A percentile compares a stretch with the other conserved stretches of the same genome.
Evolutionary conservation across 495 filamentous ascomycete genomes (phyloP).

Genomic region (Durotheca rogersii): DNA sequence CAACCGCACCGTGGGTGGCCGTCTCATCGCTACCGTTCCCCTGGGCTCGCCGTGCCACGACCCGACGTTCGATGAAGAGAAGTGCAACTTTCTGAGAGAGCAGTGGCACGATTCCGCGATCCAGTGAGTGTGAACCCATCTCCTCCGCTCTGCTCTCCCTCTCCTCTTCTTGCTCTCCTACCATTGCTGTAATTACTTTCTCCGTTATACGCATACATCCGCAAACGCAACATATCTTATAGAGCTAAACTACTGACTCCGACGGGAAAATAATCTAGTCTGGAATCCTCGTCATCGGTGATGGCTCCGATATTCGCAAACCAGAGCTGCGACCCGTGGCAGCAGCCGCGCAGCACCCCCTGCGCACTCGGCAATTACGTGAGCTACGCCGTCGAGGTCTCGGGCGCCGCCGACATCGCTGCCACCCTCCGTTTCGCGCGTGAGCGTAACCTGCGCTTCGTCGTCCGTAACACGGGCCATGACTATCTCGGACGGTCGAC

Average conservation of each 20-base stretch:
- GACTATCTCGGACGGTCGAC: conserved; percentile 60
- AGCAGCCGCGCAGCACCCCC: conserved; percentile 24
- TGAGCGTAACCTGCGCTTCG: conserved; percentile 46
- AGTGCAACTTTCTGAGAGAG: conserved; percentile 9
- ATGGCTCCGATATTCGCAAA: conserved; percentile 47
- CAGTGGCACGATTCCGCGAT: conserved; percentile 30
- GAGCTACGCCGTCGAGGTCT: conserved; percentile 54
- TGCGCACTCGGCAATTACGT: conserved; percentile 63
- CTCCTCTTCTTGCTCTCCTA: too few species aligned
- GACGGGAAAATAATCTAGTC: too few species aligned
- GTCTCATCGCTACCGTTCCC: conserved; percentile 49
- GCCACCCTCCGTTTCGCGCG: conserved; percentile 51
- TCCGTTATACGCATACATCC: conserved; percentile 1
- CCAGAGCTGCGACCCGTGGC: conserved; percentile 54
- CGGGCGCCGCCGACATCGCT: conserved; percentile 41
- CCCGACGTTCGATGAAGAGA: conserved; percentile 20
- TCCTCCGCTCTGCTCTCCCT: too few species aligned
- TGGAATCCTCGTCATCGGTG: conserved; percentile 45
- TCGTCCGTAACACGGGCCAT: conserved; percentile 58
- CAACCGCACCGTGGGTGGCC: conserved; percentile 46
- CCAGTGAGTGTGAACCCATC: conserved; percentile 42
- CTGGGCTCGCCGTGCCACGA: conserved; percentile 48
- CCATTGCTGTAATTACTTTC: too few species aligned
- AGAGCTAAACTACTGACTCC: conserved; percentile 27
- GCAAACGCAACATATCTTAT: neutral